phyloP scores from a whole-genome alignment of 2,329 filamentous ascomycete species.

The Penicillium sp. region DNA sequence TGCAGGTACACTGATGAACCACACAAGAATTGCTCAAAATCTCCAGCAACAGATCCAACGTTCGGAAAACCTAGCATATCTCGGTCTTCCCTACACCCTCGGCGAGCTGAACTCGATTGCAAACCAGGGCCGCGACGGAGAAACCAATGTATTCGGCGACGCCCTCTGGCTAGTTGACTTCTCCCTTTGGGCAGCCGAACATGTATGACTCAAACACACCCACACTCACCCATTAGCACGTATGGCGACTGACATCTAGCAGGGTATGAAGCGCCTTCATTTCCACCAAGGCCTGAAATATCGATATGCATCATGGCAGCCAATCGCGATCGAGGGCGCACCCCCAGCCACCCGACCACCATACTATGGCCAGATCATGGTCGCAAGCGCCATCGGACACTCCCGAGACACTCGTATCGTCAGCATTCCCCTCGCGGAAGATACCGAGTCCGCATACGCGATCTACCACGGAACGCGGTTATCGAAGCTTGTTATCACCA shows the following conservation, averaged over 20 bases:
- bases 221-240: neutral
- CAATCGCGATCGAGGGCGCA: constrained; percentile 12
- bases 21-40: constrained; percentile 16
- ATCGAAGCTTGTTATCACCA: constrained; percentile 4
- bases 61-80: constrained; percentile 12
- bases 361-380: constrained; percentile 24
- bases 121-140: constrained; percentile 13
- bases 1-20: constrained; percentile 18
- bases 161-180: constrained; percentile 22
- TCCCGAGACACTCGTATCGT: constrained; percentile 7
- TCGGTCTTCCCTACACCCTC: constrained; percentile 16
- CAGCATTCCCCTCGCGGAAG: constrained; percentile 9
- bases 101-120: constrained; percentile 19
- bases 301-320: constrained; percentile 23
- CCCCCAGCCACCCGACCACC: constrained; percentile 14
- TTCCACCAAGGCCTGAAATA: constrained; percentile 23
- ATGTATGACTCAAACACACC: constrained; percentile 8
- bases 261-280: constrained; percentile 19
- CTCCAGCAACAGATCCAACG: constrained; percentile 12
- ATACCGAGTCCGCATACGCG: constrained; percentile 8
- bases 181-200: constrained; percentile 16
- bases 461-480: constrained; percentile 2
- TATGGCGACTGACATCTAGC: neutral
- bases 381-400: constrained; percentile 9
- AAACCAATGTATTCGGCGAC: constrained; percentile 17